Evolutionary conservation across 2,329 filamentous ascomycete species (phyloP).

Genomic region (Aspergillus jensenii): DNA sequence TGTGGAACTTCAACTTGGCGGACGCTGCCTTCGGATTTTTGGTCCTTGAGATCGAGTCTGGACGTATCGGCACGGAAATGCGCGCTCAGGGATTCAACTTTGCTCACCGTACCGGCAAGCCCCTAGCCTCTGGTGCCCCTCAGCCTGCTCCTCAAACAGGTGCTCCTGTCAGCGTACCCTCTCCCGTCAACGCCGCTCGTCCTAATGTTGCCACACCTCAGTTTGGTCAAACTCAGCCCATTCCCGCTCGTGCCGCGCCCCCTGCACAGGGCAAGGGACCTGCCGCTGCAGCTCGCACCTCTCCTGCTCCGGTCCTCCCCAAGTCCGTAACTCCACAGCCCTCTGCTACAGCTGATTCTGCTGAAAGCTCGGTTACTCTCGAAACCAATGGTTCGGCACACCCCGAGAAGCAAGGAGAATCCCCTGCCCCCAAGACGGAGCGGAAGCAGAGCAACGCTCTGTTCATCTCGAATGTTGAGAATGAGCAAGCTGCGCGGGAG

Average conservation of each 20-base stretch:
- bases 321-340: conserved; percentile 40
- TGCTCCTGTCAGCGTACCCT: conserved; percentile 32
- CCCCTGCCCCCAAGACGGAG: conserved; percentile 58
- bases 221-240: conserved; percentile 42
- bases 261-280: conserved; percentile 32
- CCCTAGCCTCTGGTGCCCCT: conserved; percentile 41
- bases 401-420: conserved; percentile 42
- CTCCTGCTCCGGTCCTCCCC: conserved; percentile 44
- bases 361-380: conserved; percentile 52
- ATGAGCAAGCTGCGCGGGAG: conserved; percentile 77
- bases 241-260: conserved; percentile 26
- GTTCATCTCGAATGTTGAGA: conserved; percentile 84
- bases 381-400: conserved; percentile 54
- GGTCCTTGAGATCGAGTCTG: conserved; percentile 90
- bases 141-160: conserved; percentile 25
- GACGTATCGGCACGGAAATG: conserved; percentile 97
- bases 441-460: conserved; percentile 75
- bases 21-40: conserved; percentile 97
- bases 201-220: conserved; percentile 39
- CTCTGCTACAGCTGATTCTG: conserved; percentile 38
- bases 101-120: conserved; percentile 87
- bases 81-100: conserved; percentile 99
- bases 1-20: conserved; percentile 99
- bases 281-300: conserved; percentile 31
- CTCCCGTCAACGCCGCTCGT: conserved; percentile 33